A percentile compares a stretch with the other conserved stretches of the same genome.
Evolutionary conservation across 2,329 filamentous ascomycete species (phyloP).

Genomic region (Fusarium irregulare): DNA sequence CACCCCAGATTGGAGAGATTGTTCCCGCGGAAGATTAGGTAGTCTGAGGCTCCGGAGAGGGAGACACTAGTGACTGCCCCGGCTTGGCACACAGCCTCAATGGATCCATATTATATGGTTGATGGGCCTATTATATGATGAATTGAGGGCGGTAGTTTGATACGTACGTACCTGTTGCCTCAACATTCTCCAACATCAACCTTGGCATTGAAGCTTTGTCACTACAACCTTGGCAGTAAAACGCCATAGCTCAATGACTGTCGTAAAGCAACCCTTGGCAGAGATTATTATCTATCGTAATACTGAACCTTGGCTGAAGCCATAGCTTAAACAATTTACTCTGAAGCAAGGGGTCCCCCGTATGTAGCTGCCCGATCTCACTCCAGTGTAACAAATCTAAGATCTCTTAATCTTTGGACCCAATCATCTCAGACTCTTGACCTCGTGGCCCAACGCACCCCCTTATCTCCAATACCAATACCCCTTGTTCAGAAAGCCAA

Average conservation of each 20-base stretch:
- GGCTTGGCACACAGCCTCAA: slow-evolving; percentile 40
- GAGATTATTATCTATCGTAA: not conserved
- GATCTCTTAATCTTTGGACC: slow-evolving; percentile 6
- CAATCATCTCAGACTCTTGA: slow-evolving; percentile 21
- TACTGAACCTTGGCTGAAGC: not conserved
- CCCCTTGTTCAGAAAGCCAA: not conserved
- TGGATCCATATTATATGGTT: not conserved
- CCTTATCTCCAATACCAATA: not conserved
- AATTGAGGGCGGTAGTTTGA: not conserved
- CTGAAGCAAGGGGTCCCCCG: slow-evolving; percentile 9
- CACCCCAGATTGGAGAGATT: not conserved
- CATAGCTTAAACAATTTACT: not conserved
- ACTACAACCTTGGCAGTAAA: not conserved
- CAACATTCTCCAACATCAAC: not conserved
- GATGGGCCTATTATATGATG: no score
- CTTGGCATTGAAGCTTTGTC: no score
- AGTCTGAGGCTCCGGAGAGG: slow-evolving; percentile 6
- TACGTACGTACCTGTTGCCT: not conserved
- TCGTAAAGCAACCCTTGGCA: slow-evolving; percentile 3
- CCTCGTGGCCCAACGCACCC: slow-evolving; percentile 39
- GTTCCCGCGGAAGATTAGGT: slow-evolving; percentile 2
- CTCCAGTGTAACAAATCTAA: slow-evolving; percentile 31
- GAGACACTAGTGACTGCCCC: slow-evolving; percentile 9
- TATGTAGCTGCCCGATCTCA: slow-evolving; percentile 45
- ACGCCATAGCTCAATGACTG: not conserved